These are phyloP conservation scores for Bauhinia variegata DNA, from an alignment of 306 rosid species.

Conservation along the genomic window DNA sequence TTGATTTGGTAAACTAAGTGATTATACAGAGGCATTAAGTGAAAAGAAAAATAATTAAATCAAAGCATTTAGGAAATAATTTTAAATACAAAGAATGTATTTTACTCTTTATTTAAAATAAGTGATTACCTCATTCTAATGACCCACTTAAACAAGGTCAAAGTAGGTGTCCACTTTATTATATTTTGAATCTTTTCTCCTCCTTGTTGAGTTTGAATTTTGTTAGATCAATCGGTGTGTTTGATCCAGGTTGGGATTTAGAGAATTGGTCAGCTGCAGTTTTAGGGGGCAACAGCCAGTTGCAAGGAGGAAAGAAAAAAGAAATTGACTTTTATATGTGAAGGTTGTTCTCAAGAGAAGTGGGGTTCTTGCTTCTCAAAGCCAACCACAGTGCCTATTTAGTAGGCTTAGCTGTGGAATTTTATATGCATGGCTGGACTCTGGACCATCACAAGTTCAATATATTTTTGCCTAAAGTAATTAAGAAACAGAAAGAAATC, in stretches of 20 bases:
- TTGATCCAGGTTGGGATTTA: constrained; percentile 17
- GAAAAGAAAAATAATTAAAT: too few relatives aligned
- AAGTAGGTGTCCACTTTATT: constrained; percentile 46
- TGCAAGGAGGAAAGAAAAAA: constrained; percentile 29
- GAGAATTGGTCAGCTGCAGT: constrained; percentile 7
- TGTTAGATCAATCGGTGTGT: constrained; percentile 15
- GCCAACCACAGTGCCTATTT: constrained; percentile 63
- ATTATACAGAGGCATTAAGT: too few relatives aligned
- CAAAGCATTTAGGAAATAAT: too few relatives aligned
- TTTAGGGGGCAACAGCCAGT: constrained; percentile 23
- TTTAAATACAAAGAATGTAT: too few relatives aligned
- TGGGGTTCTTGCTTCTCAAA: constrained; percentile 52
- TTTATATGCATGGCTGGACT: too few relatives aligned
- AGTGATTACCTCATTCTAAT: constrained; percentile 41
- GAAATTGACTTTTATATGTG: constrained; percentile 35
- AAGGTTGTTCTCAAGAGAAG: constrained; percentile 30
- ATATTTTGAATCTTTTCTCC: constrained; percentile 13
- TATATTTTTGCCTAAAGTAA: background rate
- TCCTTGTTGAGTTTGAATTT: constrained; percentile 2
- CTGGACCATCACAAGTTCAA: constrained; percentile 38
- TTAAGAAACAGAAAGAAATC: too few relatives aligned
- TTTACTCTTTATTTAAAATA: background rate
- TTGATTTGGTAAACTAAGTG: too few relatives aligned
- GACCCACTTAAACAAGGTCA: constrained; percentile 40
- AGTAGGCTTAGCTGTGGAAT: constrained; percentile 53